Conservation (phyloP, 441 rosid species). For the Erodium moschatum region DNA sequence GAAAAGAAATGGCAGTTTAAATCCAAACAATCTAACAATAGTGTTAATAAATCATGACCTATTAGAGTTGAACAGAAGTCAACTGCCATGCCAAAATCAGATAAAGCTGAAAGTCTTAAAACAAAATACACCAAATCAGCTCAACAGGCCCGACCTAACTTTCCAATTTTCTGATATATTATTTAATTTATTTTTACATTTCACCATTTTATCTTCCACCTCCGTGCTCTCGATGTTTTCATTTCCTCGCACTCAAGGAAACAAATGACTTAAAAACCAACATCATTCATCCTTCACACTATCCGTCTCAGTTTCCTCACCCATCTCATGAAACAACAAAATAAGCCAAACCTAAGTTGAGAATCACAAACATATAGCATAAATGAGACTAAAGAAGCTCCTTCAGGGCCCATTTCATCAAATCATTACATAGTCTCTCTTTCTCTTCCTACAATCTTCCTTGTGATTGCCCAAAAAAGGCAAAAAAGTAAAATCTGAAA, state of each 20-base stretch:
- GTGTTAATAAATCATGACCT: too few relatives aligned
- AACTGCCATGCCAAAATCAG: not conserved
- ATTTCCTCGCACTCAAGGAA: not conserved
- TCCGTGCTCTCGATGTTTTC: not conserved
- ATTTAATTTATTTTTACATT: not conserved
- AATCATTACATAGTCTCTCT: not conserved
- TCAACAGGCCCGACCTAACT: not conserved
- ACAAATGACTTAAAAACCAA: not conserved
- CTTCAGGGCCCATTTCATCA: too few relatives aligned
- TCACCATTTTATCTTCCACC: not conserved
- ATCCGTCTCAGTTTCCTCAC: not conserved
- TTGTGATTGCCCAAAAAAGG: not conserved
- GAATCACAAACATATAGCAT: not conserved
- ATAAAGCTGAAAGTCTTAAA: not conserved
- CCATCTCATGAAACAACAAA: not conserved
- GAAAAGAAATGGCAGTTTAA: not conserved
- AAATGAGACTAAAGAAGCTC: not conserved
- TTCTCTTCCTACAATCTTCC: not conserved
- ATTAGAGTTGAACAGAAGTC: not conserved
- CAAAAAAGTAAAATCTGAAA: not conserved
- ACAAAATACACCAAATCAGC: not conserved
- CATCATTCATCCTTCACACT: not conserved
- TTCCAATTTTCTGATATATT: not conserved
- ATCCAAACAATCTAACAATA: too few relatives aligned
- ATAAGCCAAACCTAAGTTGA: not conserved